These are phyloP conservation scores for Penicillium crystallinum DNA, from an alignment of 495 filamentous ascomycete species.

Conservation along the genomic window DNA sequence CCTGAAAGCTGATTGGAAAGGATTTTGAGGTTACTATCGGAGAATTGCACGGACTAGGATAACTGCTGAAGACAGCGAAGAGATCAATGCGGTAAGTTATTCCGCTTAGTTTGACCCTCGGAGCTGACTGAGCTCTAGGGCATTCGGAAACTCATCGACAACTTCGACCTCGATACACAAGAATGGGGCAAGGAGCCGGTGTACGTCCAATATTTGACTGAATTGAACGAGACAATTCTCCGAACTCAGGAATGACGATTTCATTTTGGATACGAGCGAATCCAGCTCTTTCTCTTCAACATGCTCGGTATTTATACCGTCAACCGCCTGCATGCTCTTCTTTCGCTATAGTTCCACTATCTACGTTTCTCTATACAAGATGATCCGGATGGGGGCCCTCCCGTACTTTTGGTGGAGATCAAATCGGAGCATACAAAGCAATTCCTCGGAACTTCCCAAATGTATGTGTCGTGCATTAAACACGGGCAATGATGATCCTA, in stretches of 20 bases:
- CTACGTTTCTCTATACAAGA: slow-evolving; percentile 17
- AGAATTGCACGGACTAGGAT: slow-evolving; percentile 15
- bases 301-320: slow-evolving; percentile 19
- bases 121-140: slow-evolving; percentile 4
- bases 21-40: slow-evolving; percentile 20
- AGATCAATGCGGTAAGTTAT: slow-evolving; percentile 19
- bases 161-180: slow-evolving; percentile 14
- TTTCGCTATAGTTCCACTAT: slow-evolving; percentile 19
- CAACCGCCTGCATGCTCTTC: slow-evolving; percentile 16
- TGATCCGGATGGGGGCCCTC: slow-evolving; percentile 17
- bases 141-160: slow-evolving; percentile 15
- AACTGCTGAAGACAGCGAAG: slow-evolving; percentile 19
- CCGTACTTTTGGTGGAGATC: slow-evolving; percentile 19
- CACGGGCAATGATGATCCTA: neutral
- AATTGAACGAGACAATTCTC: slow-evolving; percentile 20
- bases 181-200: slow-evolving; percentile 17
- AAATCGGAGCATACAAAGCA: slow-evolving; percentile 14
- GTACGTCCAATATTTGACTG: slow-evolving; percentile 21
- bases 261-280: slow-evolving; percentile 18
- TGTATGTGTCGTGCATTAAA: slow-evolving; percentile 9
- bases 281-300: slow-evolving; percentile 18
- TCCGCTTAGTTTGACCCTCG: neutral
- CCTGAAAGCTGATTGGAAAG: slow-evolving; percentile 18
- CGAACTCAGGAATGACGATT: slow-evolving; percentile 21
- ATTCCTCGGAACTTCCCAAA: slow-evolving; percentile 15